phyloP scores from a whole-genome alignment of 1,284 basidiomycete species.

The Thelephora terrestris region DNA sequence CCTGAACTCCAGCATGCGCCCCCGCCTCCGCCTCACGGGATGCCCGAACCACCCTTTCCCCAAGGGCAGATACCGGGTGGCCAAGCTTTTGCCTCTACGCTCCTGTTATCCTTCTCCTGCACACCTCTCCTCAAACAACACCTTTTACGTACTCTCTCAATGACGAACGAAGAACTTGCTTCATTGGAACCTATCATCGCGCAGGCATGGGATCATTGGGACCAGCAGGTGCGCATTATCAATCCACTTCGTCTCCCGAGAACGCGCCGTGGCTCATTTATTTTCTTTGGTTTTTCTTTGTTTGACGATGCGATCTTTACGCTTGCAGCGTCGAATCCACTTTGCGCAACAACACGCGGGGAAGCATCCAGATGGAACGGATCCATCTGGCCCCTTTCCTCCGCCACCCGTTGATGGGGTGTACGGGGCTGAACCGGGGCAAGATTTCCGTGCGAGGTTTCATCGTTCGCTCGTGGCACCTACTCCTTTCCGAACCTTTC shows the following conservation, averaged over 20 bases:
- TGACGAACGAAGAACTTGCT: constrained; percentile 70
- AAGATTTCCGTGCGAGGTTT: constrained; percentile 63
- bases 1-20: constrained; percentile 33
- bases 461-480: constrained; percentile 54
- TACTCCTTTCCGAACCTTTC: constrained; percentile 44
- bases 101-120: constrained; percentile 62
- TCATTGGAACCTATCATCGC: constrained; percentile 69
- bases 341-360: constrained; percentile 46
- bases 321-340: constrained; percentile 47
- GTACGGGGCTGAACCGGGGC: constrained; percentile 13
- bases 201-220: constrained; percentile 75
- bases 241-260: constrained; percentile 7
- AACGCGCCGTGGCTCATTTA: constrained; percentile 2
- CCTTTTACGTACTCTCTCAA: constrained; percentile 54
- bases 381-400: constrained; percentile 22
- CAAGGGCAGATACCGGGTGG: constrained; percentile 37
- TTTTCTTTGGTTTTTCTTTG: constrained; percentile 7
- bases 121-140: constrained; percentile 64
- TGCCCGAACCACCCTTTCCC: constrained; percentile 27
- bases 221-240: constrained; percentile 49
- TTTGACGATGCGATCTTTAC: constrained; percentile 5
- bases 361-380: constrained; percentile 21
- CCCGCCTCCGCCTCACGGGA: constrained; percentile 17
- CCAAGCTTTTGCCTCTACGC: constrained; percentile 62
- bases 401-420: constrained; percentile 15